Conservation (phyloP, 164 flowering plant species). For the Umbilicus rupestris region DNA sequence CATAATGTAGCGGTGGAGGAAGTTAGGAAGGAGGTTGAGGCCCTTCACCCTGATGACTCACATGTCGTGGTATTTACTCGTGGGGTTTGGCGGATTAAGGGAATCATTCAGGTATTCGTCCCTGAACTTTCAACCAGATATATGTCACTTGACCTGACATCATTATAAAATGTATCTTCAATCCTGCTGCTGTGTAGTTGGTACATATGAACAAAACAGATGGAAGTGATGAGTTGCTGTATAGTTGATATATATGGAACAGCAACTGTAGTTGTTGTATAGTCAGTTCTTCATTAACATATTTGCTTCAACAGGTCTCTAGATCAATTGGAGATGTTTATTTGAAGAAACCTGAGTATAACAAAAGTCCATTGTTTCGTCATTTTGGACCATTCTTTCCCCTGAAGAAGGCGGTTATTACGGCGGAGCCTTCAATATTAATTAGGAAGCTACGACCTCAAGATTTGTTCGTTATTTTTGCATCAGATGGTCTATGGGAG, state of each 20-base stretch:
- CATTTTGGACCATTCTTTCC: constrained; percentile 36
- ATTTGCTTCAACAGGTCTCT: constrained; percentile 42
- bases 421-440: constrained; percentile 60
- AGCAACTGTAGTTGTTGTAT: not conserved
- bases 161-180: too few relatives aligned
- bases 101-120: constrained; percentile 44
- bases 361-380: constrained; percentile 39
- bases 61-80: constrained; percentile 32
- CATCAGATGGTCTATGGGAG: constrained; percentile 87
- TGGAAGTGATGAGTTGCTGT: too few relatives aligned
- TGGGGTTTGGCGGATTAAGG: constrained; percentile 53
- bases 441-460: constrained; percentile 34
- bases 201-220: too few relatives aligned
- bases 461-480: constrained; percentile 61
- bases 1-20: constrained; percentile 43
- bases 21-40: constrained; percentile 45
- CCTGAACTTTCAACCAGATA: not conserved
- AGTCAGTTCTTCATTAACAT: not conserved
- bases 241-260: not conserved
- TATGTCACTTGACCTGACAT: not conserved
- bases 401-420: constrained; percentile 45
- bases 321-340: constrained; percentile 74
- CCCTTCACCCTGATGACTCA: constrained; percentile 49
- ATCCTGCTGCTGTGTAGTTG: too few relatives aligned
- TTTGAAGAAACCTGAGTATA: constrained; percentile 63